Evolutionary conservation across 2,329 filamentous ascomycete species (phyloP).

Genomic region (Sporothrix dimorphospora): DNA sequence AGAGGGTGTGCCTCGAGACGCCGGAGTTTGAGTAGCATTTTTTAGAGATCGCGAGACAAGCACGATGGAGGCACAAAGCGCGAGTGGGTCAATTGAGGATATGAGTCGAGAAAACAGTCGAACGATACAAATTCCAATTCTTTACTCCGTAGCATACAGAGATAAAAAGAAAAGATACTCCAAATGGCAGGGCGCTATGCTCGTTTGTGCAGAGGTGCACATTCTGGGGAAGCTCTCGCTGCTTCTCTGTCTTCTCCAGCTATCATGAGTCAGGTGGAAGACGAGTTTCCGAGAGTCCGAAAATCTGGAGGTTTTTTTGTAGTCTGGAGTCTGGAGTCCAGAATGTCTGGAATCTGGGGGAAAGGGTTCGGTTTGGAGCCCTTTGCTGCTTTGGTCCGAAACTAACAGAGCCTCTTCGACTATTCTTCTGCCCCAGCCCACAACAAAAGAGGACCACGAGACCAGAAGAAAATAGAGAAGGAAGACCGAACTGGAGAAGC

Average conservation of each 20-base stretch:
- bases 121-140: no score
- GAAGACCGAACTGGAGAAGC: not conserved
- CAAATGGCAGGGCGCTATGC: not conserved
- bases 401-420: not conserved
- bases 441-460: not conserved
- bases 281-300: slow-evolving; percentile 2
- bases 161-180: no score
- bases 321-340: not conserved
- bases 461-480: not conserved
- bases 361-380: not conserved
- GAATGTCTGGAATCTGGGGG: not conserved
- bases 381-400: not conserved
- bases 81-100: not conserved
- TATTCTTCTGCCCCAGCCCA: not conserved
- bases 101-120: no score
- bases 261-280: not conserved
- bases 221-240: not conserved
- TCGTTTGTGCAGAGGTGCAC: not conserved
- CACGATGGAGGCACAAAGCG: not conserved
- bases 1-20: not conserved
- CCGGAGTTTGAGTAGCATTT: not conserved
- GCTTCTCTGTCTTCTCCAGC: not conserved
- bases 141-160: no score
- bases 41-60: not conserved
- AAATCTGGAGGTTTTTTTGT: slow-evolving; percentile 1